Evolutionary conservation across 192 early-diverging fungal genomes (phyloP).

Genomic region (Entomortierella parvispora): DNA sequence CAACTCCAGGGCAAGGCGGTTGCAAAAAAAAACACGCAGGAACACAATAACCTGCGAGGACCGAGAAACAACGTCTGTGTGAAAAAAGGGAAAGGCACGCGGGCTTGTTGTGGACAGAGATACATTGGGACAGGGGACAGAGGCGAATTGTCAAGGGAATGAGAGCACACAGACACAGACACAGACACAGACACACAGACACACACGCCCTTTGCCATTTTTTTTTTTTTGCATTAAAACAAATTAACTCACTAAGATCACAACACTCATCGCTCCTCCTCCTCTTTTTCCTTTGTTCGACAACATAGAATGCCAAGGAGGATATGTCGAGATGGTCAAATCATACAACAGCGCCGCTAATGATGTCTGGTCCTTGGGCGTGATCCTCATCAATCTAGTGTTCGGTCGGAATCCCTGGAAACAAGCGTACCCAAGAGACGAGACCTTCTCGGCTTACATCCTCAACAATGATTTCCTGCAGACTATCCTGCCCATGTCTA

Average conservation of each 20-base stretch:
- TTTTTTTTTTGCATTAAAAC: no score
- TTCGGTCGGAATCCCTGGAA: constrained; percentile 85
- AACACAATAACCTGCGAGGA: background rate
- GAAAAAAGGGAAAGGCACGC: background rate
- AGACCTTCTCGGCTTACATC: constrained; percentile 64
- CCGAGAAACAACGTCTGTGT: background rate
- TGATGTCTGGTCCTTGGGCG: constrained; percentile 95
- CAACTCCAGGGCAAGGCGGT: background rate
- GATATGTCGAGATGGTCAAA: constrained; percentile 67
- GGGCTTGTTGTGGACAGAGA: background rate
- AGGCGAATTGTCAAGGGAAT: no score
- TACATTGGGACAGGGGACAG: background rate
- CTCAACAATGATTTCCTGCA: constrained; percentile 69
- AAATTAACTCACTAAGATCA: background rate
- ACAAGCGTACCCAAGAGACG: constrained; percentile 72
- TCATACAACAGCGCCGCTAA: constrained; percentile 67
- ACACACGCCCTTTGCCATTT: no score
- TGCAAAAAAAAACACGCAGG: background rate
- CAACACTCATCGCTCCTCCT: background rate
- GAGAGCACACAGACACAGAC: no score
- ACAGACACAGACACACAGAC: no score
- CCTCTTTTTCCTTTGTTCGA: background rate
- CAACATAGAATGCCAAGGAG: constrained; percentile 68
- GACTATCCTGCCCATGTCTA: constrained; percentile 66
- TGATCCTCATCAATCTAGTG: constrained; percentile 88